Evolutionary conservation across 2,329 filamentous ascomycete genomes (phyloP), one percentile per base, ranked within the genome.

Genomic region (Elsinoe australis): DNA sequence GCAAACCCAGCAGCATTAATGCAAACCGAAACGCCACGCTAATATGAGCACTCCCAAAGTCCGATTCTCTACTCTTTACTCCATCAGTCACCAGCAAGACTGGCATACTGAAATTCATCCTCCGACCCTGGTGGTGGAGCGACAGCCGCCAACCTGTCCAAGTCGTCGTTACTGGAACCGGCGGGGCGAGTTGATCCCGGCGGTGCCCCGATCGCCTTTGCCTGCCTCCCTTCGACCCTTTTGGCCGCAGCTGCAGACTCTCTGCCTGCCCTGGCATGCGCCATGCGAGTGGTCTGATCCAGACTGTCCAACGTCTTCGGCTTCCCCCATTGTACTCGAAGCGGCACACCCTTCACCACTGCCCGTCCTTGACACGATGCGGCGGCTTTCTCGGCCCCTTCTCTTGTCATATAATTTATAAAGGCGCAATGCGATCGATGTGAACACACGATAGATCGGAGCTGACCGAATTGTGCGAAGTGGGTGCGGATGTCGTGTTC

Each of bases 341-440:
- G 67, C 0, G 92, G 92, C 58, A 90, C 95, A 2, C 92, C 92
- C 28, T 88, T 82, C 58, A 98, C 86, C 5, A 96, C 79, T 0
- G 88, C 87, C 53, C 84, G 85, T 4, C 94, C 92, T 64, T 95
- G 84, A 57, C 87, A 90, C 15, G 85, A 79, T 26, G 80, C 79
- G 0, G 92, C 87, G 0, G 94, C 94, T 51, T 77, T 81, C 67
- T 98, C 92, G 0, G 94, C 92, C 1, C 78, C 83, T 53, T 87
- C 80, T 50, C 92, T 78, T 2, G 83, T 86, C 57, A 88, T 81
- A 64, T 87, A 98, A 68, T 98, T 98, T 68, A 98, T 74, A 62
- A 96, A 98, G 1, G 92, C 92, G 64, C 89, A 96, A 62, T 96
- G 92, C 12, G 90, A 90, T 71, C 94, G 88, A 69, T 98, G 92